A percentile compares a stretch with the other conserved stretches of the same genome.
Evolutionary conservation across 805 yeast species (phyloP).

Genomic region (Monosporozyma siamensis): DNA sequence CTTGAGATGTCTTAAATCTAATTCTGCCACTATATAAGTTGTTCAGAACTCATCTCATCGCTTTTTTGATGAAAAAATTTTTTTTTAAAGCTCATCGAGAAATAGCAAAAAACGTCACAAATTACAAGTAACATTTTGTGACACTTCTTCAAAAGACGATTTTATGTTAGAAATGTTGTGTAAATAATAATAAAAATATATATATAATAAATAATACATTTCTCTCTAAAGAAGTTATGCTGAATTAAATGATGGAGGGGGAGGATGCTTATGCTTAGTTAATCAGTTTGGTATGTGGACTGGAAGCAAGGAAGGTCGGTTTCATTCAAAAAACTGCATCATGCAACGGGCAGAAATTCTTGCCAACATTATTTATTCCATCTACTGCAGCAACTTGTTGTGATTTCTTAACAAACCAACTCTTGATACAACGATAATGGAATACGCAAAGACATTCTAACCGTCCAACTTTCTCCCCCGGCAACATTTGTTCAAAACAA

Average conservation of each 20-base stretch:
- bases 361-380: conserved; percentile 14
- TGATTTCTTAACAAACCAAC: conserved; percentile 84
- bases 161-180: too few relatives aligned
- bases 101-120: too few relatives aligned
- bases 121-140: too few relatives aligned
- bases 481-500: conserved; percentile 78
- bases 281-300: too few relatives aligned
- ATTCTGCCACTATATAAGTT: not conserved
- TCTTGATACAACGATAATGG: conserved; percentile 82
- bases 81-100: conserved; percentile 1
- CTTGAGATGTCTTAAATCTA: not conserved
- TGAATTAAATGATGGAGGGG: too few relatives aligned
- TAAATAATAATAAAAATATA: too few relatives aligned
- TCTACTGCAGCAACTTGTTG: conserved; percentile 30
- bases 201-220: too few relatives aligned
- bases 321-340: conserved; percentile 32
- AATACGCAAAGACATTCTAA: conserved; percentile 90
- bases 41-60: conserved; percentile 14
- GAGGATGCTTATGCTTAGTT: not conserved
- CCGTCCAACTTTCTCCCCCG: conserved; percentile 85
- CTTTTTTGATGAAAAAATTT: conserved; percentile 3
- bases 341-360: conserved; percentile 43
- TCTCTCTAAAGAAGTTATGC: too few relatives aligned
- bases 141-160: too few relatives aligned
- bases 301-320: too few relatives aligned